phyloP scores from a whole-genome alignment of 495 filamentous ascomycete genomes.

The Xylaria castorea region DNA sequence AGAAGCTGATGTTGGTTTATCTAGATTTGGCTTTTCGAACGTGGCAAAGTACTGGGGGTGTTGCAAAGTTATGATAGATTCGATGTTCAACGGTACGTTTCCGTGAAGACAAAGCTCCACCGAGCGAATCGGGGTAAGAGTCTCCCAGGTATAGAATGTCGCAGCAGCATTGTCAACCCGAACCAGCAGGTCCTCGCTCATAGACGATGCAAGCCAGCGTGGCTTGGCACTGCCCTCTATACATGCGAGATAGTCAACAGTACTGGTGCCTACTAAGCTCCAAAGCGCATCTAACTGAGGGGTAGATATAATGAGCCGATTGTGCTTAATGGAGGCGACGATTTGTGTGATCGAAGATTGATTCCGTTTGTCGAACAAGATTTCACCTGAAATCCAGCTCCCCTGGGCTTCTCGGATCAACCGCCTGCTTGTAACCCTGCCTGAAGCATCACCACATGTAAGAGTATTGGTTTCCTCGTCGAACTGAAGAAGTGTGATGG shows the following conservation, averaged over 20 bases:
- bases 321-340: background rate
- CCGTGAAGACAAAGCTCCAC: background rate
- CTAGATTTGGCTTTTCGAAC: too few species aligned
- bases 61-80: background rate
- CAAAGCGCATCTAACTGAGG: background rate
- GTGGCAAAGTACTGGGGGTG: slow-evolving; percentile 1
- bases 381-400: background rate
- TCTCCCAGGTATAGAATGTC: slow-evolving; percentile 1
- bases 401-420: background rate
- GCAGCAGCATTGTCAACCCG: background rate
- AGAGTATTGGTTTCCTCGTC: background rate
- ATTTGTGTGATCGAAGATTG: background rate
- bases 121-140: background rate
- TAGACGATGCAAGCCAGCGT: slow-evolving; percentile 1
- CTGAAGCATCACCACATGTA: background rate
- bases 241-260: background rate
- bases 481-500: background rate
- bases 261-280: background rate
- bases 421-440: slow-evolving; percentile 9
- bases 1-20: background rate
- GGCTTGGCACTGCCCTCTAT: background rate
- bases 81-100: background rate
- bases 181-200: background rate
- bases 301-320: background rate
- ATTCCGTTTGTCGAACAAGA: background rate